Evolutionary conservation across 1,139 yeast species (phyloP).

Genomic region (Pichia terricola): DNA sequence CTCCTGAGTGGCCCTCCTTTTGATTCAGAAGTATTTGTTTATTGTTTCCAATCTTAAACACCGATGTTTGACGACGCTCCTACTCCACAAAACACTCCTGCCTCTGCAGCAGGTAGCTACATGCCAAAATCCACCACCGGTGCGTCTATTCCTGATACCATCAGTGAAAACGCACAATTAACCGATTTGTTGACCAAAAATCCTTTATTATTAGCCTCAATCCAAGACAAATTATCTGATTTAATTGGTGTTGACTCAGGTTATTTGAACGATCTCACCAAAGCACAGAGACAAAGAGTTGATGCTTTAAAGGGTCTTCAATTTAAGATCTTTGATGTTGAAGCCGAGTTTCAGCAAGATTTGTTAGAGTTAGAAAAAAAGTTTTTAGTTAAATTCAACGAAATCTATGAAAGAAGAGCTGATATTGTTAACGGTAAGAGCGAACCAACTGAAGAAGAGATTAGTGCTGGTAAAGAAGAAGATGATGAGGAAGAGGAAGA

Average conservation of each 20-base stretch:
- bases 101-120: constrained; percentile 73
- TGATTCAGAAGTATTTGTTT: neutral
- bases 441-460: constrained; percentile 53
- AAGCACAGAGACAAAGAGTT: constrained; percentile 64
- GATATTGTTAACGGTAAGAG: constrained; percentile 59
- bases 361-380: constrained; percentile 79
- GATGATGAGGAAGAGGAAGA: constrained; percentile 30
- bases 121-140: constrained; percentile 45
- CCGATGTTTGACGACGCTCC: too few species aligned
- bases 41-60: too few species aligned
- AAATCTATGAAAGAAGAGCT: constrained; percentile 68
- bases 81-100: constrained; percentile 98
- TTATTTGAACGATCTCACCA: constrained; percentile 74
- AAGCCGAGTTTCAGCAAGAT: constrained; percentile 87
- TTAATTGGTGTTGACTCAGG: constrained; percentile 85
- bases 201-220: constrained; percentile 74
- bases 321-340: constrained; percentile 69
- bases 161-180: constrained; percentile 38
- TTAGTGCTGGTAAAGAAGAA: constrained; percentile 33
- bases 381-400: constrained; percentile 64
- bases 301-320: constrained; percentile 82
- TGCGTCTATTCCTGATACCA: constrained; percentile 49
- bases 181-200: constrained; percentile 36
- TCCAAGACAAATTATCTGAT: constrained; percentile 81
- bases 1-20: too few species aligned